Base-by-base conservation (phyloP, 2,329 filamentous ascomycete species). In the Fusarium decemcellulare region DNA sequence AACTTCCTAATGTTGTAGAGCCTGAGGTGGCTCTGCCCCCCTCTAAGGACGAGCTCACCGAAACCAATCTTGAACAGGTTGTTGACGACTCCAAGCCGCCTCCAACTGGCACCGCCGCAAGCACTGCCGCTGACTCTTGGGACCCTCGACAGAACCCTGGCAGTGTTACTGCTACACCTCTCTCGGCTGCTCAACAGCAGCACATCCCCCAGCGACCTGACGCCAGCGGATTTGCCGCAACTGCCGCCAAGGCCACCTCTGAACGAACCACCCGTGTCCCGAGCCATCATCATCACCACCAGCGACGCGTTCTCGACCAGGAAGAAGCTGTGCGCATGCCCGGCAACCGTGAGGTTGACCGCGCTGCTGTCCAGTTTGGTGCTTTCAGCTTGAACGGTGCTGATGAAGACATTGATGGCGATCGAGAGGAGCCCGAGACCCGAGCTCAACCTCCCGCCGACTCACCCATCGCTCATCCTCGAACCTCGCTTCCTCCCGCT, bases 291-390 rank as follows among this genome's bases (percentile, higher is more conserved):
- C 72, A 72, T n/a, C 71, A 74, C 36, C 68, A 71, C 36, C 92
- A 97, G 79, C 91, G 95, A 71, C 92, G 94, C 75, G 88, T 98
- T 57, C 86, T 97, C 76, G 95, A 98, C 75, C 96, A 99, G 79
- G 95, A 97, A 81, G 96, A 99, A 83, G 94, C 96, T 63, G 96
- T 99, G 42, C 94, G 97, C 70, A 98, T 99, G 95, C 96, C 96
- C 47, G 94, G 93, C 64, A 97, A 98, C 84, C 94, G 96, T 72
- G 95, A 96, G 56, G 92, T 99, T 30, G 95, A 98, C 79, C 91
- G 94, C 74, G 90, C 95, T 71, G 93, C 95, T 52, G 94, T 99
- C 51, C 95, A 98, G 78, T 99, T 99, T 79, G 96, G 96, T 68
- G 97, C 95, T 79, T 93, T 99, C 86, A 97, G 92, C 77, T 81